Conservation (phyloP, 2,329 filamentous ascomycete genomes). For the Rhytidhysteron rufulum region DNA sequence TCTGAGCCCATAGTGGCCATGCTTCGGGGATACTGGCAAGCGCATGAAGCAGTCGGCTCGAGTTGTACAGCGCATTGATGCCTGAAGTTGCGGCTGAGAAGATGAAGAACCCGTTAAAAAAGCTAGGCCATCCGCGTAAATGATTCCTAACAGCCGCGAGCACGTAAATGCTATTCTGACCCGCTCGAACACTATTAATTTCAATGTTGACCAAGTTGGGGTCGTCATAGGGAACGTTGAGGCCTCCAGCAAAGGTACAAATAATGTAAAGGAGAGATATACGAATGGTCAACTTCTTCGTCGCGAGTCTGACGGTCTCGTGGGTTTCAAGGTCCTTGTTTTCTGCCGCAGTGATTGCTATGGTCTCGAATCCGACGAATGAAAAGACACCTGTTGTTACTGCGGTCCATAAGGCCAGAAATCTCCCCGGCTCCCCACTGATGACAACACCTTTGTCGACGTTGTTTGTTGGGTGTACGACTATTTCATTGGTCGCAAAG, state of each 20-base stretch:
- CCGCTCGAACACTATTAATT: slow-evolving; percentile 23
- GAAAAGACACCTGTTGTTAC: slow-evolving; percentile 42
- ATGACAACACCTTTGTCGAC: slow-evolving; percentile 19
- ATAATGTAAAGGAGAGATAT: slow-evolving; percentile 44
- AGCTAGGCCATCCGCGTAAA: slow-evolving; percentile 35
- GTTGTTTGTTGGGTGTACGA: slow-evolving; percentile 19
- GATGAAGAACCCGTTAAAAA: slow-evolving; percentile 45
- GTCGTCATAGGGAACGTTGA: slow-evolving; percentile 42
- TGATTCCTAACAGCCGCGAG: slow-evolving; percentile 40
- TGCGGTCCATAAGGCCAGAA: slow-evolving; percentile 39
- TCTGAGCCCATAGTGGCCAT: slow-evolving; percentile 35
- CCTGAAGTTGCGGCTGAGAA: slow-evolving; percentile 43
- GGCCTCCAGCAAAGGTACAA: slow-evolving; percentile 38
- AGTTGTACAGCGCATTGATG: slow-evolving; percentile 42
- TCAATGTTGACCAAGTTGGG: slow-evolving; percentile 23
- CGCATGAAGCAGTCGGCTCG: slow-evolving; percentile 42
- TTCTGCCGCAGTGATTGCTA: slow-evolving; percentile 43
- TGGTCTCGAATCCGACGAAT: slow-evolving; percentile 42
- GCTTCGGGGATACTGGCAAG: slow-evolving; percentile 39
- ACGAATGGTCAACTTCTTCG: slow-evolving; percentile 41
- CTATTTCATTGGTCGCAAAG: slow-evolving; percentile 25
- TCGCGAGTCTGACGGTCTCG: slow-evolving; percentile 45
- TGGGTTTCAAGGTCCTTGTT: slow-evolving; percentile 39
- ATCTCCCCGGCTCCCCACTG: slow-evolving; percentile 26
- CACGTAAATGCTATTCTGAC: slow-evolving; percentile 37